Evolutionary conservation across 768 basidiomycete species (phyloP), one percentile per base, ranked within the genome.

Genomic region (Nidularia sp.): DNA sequence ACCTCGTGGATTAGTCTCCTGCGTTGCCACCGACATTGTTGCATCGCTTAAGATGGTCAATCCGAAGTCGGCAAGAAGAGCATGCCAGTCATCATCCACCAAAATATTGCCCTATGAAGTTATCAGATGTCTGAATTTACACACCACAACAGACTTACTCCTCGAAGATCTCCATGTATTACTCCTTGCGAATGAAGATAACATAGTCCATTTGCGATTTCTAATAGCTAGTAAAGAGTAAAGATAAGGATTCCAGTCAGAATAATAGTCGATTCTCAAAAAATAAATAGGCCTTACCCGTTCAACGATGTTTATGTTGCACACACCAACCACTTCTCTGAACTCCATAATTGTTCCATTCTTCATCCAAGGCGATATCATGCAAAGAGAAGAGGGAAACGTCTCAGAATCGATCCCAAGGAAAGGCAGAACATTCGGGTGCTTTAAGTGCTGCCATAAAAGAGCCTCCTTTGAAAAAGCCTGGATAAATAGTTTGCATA

Each of bases 11-110:
- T 51, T 52, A 12, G 54, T 47, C 1, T 59, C 56, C 5, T 50
- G 25, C 25, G 25, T 46, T n/a, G 56, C 55, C 8, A 52, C 44
- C 1, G 63, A 62, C 25, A 29, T 29, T 29, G 25, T 29, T 6
- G 54, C 56, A 43, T 67, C 62, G 22, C 57, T 39, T 18, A 64
- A 57, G 2, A 51, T 47, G 2, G 63, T 55, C n/a, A 70, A 52
- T 5, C 67, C 68, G 45, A 70, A 70, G 50, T 70, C 68, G 3
- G 68, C 61, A 31, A 70, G 51, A 47, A 54, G 53, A 25, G 59
- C 59, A 15, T 57, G 53, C 48, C 52, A 51, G 2, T 53, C 47
- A 15, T 56, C 51, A 34, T 57, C 51, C 6, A 69, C 52, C 3
- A 69, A 54, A 18, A 69, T 64, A 52, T 66, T 67, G 5, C 50